Evolutionary conservation across 371 early-diverging fungal genomes (phyloP).

Genomic region (Actinomucor elegans): DNA sequence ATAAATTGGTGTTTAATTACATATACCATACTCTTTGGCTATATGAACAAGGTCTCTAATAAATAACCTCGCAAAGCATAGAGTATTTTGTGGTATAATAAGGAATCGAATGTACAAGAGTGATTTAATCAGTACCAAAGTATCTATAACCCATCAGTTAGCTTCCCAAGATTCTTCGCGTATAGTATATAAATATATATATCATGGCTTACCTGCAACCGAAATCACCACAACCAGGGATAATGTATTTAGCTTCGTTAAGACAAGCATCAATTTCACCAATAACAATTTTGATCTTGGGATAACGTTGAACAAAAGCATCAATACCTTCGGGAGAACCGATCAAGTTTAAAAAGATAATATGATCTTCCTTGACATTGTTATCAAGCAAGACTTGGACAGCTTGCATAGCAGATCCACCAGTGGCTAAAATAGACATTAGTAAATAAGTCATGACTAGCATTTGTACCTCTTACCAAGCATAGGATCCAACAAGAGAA

Average conservation of each 20-base stretch:
- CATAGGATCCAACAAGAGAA: conserved; percentile 92
- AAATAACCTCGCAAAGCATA: too few species aligned
- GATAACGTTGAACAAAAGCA: conserved; percentile 70
- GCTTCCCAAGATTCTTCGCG: not conserved
- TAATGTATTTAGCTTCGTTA: conserved; percentile 81
- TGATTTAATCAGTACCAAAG: conserved; percentile 46
- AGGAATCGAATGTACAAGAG: too few species aligned
- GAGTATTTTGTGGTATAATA: too few species aligned
- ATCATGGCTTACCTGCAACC: conserved; percentile 65
- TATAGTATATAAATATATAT: not conserved
- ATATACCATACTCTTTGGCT: too few species aligned
- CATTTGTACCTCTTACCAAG: conserved; percentile 57
- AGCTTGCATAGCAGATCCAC: conserved; percentile 91
- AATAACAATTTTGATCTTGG: conserved; percentile 82
- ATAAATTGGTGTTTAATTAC: too few species aligned
- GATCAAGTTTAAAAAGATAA: conserved; percentile 83
- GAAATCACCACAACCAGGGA: conserved; percentile 95
- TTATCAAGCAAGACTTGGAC: conserved; percentile 83
- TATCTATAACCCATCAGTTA: conserved; percentile 23
- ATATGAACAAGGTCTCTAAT: too few species aligned
- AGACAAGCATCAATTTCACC: conserved; percentile 86
- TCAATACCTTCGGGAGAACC: conserved; percentile 83
- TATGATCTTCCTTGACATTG: conserved; percentile 84
- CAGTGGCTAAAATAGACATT: conserved; percentile 79
- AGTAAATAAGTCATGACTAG: not conserved